phyloP scores from a whole-genome alignment of 1,284 basidiomycete genomes.

The Boletus sp. region DNA sequence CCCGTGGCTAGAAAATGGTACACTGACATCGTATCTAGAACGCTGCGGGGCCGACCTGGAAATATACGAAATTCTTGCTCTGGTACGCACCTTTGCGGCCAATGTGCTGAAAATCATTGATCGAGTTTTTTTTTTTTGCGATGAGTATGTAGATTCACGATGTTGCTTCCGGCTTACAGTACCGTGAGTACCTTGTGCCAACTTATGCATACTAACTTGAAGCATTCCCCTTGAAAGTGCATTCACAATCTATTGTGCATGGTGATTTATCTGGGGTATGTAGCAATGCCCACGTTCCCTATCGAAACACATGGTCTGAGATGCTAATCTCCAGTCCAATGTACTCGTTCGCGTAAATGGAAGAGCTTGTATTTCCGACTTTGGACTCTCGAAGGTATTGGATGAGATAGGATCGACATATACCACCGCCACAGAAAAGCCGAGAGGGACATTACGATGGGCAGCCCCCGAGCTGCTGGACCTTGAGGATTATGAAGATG shows the following conservation, averaged over 20 bases:
- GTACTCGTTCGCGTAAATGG: too few relatives aligned
- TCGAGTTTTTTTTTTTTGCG: too few relatives aligned
- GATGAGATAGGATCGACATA: slow-evolving; percentile 5
- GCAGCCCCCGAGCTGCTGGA: background rate
- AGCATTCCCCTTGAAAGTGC: too few relatives aligned
- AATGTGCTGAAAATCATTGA: too few relatives aligned
- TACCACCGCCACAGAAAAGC: background rate
- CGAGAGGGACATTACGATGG: slow-evolving; percentile 1
- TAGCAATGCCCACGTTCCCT: too few relatives aligned
- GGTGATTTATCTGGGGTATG: background rate
- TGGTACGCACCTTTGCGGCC: slow-evolving; percentile 8
- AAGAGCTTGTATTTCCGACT: slow-evolving; percentile 16
- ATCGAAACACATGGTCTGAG: too few relatives aligned
- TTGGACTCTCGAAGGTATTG: slow-evolving; percentile 16
- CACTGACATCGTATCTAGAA: slow-evolving; percentile 12
- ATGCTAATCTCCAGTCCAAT: too few relatives aligned
- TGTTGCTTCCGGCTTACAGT: too few relatives aligned
- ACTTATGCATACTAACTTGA: background rate
- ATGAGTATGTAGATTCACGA: too few relatives aligned
- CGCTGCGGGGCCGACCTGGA: background rate
- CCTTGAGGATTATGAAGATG: too few relatives aligned
- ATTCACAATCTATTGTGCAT: slow-evolving; percentile 4
- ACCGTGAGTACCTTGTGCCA: too few relatives aligned
- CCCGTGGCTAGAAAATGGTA: slow-evolving; percentile 12
- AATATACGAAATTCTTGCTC: background rate